Conservation (phyloP, 441 rosid species). For the Erysimum cheiri region DNA sequence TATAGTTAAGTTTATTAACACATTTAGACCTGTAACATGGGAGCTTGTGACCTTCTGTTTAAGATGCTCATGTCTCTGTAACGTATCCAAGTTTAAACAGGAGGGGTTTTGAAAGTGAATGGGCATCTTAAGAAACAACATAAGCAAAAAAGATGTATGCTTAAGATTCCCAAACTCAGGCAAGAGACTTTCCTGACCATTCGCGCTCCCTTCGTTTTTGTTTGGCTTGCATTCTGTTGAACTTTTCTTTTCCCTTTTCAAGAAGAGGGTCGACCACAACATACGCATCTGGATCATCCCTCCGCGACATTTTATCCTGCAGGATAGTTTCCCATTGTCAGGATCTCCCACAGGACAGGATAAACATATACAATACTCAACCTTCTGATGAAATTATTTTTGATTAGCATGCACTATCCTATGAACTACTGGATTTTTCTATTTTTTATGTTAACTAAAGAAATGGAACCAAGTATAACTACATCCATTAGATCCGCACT, state of each 20-base stretch:
- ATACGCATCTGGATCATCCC: conserved; percentile 82
- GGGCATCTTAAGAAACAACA: conserved; percentile 20
- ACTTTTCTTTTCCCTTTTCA: conserved; percentile 96
- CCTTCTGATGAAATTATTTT: conserved; percentile 4
- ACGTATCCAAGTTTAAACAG: conserved; percentile 9
- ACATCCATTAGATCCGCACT: conserved; percentile 8
- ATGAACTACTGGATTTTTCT: conserved; percentile 13
- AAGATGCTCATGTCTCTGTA: conserved; percentile 30
- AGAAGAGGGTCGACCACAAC: conserved; percentile 92
- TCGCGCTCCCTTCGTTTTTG: conserved; percentile 79
- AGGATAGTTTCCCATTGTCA: conserved; percentile 21
- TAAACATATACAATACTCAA: conserved; percentile 18
- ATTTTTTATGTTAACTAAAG: background rate
- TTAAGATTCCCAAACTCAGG: conserved; percentile 47
- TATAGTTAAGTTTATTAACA: conserved; percentile 18
- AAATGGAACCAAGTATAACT: conserved; percentile 4
- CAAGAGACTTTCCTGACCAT: conserved; percentile 96
- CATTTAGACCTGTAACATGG: background rate
- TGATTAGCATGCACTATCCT: conserved; percentile 7
- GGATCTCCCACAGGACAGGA: conserved; percentile 4
- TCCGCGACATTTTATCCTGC: conserved; percentile 83
- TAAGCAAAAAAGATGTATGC: background rate
- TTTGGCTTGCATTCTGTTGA: conserved; percentile 89
- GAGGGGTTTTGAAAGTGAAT: conserved; percentile 12
- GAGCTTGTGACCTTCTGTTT: conserved; percentile 8